Conservation (phyloP, 306 rosid genomes). For the Castanea crenata region DNA sequence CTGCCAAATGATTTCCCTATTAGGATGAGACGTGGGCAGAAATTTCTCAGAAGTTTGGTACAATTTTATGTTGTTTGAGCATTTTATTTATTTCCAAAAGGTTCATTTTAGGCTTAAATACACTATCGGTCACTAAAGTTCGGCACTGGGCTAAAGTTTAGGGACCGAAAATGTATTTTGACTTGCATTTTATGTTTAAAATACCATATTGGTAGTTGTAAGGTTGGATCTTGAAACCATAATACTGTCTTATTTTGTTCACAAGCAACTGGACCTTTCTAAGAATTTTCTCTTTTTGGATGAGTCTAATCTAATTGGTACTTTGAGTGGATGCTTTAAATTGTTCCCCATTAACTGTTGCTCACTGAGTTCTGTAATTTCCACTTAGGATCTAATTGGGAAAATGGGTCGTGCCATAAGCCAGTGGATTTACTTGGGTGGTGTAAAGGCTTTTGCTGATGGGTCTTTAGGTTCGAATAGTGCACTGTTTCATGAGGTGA, state of each 20-base stretch:
- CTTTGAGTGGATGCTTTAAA: slow-evolving; percentile 1
- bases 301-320: not conserved
- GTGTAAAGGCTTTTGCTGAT: slow-evolving; percentile 87
- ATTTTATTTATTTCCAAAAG: not conserved
- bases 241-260: not conserved
- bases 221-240: not conserved
- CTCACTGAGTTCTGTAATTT: slow-evolving; percentile 20
- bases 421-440: slow-evolving; percentile 85
- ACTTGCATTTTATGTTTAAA: not conserved
- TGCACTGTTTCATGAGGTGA: slow-evolving; percentile 88
- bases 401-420: slow-evolving; percentile 55
- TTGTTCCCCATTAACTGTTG: slow-evolving; percentile 13
- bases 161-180: too few species aligned
- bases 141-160: too few species aligned
- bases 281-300: not conserved
- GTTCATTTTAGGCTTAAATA: not conserved
- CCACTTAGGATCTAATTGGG: slow-evolving; percentile 52
- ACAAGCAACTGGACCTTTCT: not conserved
- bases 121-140: too few species aligned
- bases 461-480: slow-evolving; percentile 84
- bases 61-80: not conserved
- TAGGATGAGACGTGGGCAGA: not conserved
- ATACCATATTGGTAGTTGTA: not conserved
- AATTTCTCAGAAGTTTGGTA: not conserved
- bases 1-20: not conserved